Evolutionary conservation across 345 rosid species (phyloP), one percentile per base, ranked within the genome.

Genomic region (Boechera stricta): DNA sequence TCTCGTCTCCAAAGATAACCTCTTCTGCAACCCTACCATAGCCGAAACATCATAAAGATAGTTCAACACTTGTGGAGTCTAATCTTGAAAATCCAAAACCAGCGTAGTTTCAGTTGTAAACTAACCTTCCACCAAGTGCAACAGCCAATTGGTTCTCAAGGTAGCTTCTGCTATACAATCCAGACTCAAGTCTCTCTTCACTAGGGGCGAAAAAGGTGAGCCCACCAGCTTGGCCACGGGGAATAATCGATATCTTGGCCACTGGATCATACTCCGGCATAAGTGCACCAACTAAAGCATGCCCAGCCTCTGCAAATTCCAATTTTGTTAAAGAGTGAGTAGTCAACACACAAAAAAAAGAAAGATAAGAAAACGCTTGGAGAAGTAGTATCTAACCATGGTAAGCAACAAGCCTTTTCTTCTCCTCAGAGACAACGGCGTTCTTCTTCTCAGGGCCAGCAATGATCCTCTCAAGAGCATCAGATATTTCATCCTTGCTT

Each of bases 371-470:
- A 8, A 36, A 36, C 41, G 39, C 38, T 21, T 24, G 9, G 8
- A 51, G 12, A 7, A 36, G 36, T 13, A 57, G 31, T 29, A 70
- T 29, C 64, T 68, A 83, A 92, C 97, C 99, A 36, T 95, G 99
- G 51, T 92, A 90, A 47, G 98, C 98, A 66, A 95, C 99, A 58
- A 95, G 77, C 77, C 85, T 91, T 82, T 91, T 92, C 87, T 95
- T 95, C 75, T 91, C 97, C 0, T 92, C 99, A 0, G 99, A 88
- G 66, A 95, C 97, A 10, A 95, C 98, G 5, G 97, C 98, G 54
- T 92, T 95, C 76, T 95, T 95, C 89, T 92, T 95, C 84, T 95
- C 99, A 4, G 99, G 99, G 58, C 99, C 98, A 33, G 98, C 99
- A 81, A 92, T 95, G 60, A 95, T 95, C 84, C 99, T 88, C 87